phyloP scores from a whole-genome alignment of 306 rosid genomes.

The Vicia sativa region DNA sequence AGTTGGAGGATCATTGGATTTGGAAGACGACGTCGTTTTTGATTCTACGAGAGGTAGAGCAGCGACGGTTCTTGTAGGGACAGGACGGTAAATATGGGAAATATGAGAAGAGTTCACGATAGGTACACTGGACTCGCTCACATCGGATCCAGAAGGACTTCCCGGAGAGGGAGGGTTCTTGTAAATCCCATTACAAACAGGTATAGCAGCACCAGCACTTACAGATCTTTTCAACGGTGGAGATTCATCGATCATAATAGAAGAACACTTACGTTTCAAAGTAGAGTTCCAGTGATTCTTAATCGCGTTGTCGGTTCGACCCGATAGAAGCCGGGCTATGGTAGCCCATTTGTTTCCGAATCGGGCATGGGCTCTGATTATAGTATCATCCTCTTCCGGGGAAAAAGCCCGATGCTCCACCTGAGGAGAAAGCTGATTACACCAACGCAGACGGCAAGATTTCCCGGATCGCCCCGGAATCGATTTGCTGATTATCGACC shows the following conservation, averaged over 20 bases:
- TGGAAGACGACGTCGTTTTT: conserved; percentile 57
- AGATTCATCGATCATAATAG: conserved; percentile 41
- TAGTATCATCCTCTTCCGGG: conserved; percentile 84
- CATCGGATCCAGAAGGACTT: conserved; percentile 88
- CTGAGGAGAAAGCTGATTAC: conserved; percentile 95
- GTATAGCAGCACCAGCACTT: conserved; percentile 76
- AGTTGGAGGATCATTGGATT: conserved; percentile 72
- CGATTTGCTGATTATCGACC: conserved; percentile 88
- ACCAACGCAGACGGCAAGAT: conserved; percentile 94
- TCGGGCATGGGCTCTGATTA: conserved; percentile 84
- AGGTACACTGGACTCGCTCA: conserved; percentile 81
- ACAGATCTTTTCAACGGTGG: conserved; percentile 75
- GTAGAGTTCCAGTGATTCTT: conserved; percentile 99
- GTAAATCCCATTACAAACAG: conserved; percentile 61
- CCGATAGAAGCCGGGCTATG: conserved; percentile 81
- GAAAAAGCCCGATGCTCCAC: conserved; percentile 94
- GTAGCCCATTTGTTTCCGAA: conserved; percentile 99
- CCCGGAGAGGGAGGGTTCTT: conserved; percentile 61
- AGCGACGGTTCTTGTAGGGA: conserved; percentile 66
- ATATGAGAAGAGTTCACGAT: conserved; percentile 52
- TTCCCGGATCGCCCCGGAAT: conserved; percentile 94
- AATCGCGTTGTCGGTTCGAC: conserved; percentile 96
- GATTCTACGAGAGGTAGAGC: conserved; percentile 68
- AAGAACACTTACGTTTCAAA: conserved; percentile 75
- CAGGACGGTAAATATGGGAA: conserved; percentile 69